A percentile compares a stretch with the other conserved stretches of the same genome.
Conservation (phyloP, 495 filamentous ascomycete species). For the Neurospora sublineolata region DNA sequence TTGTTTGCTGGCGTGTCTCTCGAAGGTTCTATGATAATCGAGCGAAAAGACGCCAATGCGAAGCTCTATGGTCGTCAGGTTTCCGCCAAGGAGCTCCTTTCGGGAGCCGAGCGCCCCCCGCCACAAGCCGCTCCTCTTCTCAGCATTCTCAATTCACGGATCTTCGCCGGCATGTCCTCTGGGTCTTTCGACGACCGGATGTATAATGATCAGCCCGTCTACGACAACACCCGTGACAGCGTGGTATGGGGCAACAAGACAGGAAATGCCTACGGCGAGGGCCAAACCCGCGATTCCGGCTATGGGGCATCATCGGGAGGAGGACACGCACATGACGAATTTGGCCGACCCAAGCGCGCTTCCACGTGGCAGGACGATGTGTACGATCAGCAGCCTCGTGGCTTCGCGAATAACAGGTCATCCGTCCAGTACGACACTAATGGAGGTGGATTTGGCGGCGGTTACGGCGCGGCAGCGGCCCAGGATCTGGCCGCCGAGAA, state of each 20-base stretch:
- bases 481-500: conserved; percentile 22
- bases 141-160: conserved; percentile 68
- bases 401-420: conserved; percentile 14
- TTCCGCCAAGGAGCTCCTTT: conserved; percentile 72
- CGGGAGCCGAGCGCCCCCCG: conserved; percentile 65
- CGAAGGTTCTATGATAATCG: conserved; percentile 82
- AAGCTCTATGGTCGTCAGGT: conserved; percentile 80
- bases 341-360: conserved; percentile 47
- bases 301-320: conserved; percentile 16
- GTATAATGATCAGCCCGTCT: conserved; percentile 93
- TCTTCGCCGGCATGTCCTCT: conserved; percentile 57
- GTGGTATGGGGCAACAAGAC: conserved; percentile 83
- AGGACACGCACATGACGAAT: conserved; percentile 38
- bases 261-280: conserved; percentile 69
- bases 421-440: conserved; percentile 23
- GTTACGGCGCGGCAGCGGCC: conserved; percentile 28
- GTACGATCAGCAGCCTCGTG: conserved; percentile 53
- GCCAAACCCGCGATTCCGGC: conserved; percentile 44
- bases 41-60: conserved; percentile 91
- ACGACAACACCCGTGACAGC: conserved; percentile 78
- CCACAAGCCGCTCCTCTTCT: conserved; percentile 74
- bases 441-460: conserved; percentile 30
- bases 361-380: conserved; percentile 84
- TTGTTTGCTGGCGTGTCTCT: conserved; percentile 91
- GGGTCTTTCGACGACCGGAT: conserved; percentile 47